These are phyloP conservation scores for Lojkania enalia DNA, from an alignment of 2,329 filamentous ascomycete species.

Conservation along the genomic window DNA sequence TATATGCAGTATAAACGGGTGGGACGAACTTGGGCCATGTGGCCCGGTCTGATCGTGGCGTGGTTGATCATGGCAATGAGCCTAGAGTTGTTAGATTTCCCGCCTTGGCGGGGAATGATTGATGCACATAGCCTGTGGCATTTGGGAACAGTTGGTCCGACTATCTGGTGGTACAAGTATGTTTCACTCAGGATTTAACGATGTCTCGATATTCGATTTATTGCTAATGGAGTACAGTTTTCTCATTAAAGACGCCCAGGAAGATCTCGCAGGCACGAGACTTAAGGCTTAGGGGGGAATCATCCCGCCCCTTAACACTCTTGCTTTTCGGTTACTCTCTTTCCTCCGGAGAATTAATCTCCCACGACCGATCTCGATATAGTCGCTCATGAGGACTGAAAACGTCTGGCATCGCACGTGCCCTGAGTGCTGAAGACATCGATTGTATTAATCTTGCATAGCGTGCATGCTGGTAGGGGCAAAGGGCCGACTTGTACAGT, in stretches of 20 bases:
- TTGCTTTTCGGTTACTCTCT: constrained; percentile 24
- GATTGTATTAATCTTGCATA: background rate
- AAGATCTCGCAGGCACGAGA: constrained; percentile 74
- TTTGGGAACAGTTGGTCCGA: constrained; percentile 85
- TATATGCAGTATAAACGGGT: constrained; percentile 72
- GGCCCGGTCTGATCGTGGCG: constrained; percentile 87
- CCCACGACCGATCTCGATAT: constrained; percentile 23
- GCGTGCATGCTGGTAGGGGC: no score
- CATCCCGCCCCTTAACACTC: constrained; percentile 3
- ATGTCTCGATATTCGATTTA: constrained; percentile 5
- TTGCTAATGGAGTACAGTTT: constrained; percentile 61
- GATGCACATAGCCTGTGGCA: constrained; percentile 98
- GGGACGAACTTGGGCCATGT: constrained; percentile 77
- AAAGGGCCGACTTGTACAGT: no score
- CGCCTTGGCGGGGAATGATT: constrained; percentile 77
- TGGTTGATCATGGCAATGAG: constrained; percentile 96
- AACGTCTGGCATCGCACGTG: background rate
- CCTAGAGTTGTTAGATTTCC: constrained; percentile 91
- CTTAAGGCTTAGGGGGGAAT: constrained; percentile 63
- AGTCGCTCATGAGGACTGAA: constrained; percentile 19
- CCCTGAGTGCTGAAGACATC: background rate
- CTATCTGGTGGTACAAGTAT: constrained; percentile 92
- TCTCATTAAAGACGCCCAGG: constrained; percentile 79
- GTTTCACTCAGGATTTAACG: constrained; percentile 47
- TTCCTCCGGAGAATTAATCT: constrained; percentile 25